phyloP scores from a whole-genome alignment of 805 yeast species.

The Lipomyces mesembrius region DNA sequence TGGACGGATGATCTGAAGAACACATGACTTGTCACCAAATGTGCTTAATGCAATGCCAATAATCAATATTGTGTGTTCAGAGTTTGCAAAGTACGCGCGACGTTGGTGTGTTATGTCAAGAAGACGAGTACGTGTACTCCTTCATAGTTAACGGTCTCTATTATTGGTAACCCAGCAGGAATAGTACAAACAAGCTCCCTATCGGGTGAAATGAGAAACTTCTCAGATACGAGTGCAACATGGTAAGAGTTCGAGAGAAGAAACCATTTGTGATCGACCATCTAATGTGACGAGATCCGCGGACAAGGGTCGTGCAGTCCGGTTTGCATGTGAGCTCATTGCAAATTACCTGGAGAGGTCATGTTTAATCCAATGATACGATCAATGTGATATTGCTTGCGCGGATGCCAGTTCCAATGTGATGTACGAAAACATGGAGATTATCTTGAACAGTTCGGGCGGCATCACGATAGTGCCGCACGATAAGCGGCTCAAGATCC shows the following conservation, averaged over 20 bases:
- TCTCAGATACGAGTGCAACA: neutral
- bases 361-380: neutral
- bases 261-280: neutral
- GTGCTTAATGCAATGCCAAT: too few species aligned
- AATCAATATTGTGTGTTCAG: too few species aligned
- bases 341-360: neutral
- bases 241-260: neutral
- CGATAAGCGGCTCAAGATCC: neutral
- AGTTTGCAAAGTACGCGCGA: too few species aligned
- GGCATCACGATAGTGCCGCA: neutral
- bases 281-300: neutral
- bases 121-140: too few species aligned
- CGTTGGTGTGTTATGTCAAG: too few species aligned
- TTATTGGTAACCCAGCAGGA: too few species aligned
- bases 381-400: neutral
- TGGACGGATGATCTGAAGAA: too few species aligned
- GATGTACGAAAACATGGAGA: neutral
- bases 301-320: neutral
- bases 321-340: neutral
- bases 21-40: too few species aligned
- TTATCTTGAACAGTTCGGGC: neutral
- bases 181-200: too few species aligned
- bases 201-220: too few species aligned
- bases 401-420: neutral
- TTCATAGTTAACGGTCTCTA: too few species aligned